Evolutionary conservation across 164 flowering plant species (phyloP).

Genomic region (Chloranthus sessilifolius): DNA sequence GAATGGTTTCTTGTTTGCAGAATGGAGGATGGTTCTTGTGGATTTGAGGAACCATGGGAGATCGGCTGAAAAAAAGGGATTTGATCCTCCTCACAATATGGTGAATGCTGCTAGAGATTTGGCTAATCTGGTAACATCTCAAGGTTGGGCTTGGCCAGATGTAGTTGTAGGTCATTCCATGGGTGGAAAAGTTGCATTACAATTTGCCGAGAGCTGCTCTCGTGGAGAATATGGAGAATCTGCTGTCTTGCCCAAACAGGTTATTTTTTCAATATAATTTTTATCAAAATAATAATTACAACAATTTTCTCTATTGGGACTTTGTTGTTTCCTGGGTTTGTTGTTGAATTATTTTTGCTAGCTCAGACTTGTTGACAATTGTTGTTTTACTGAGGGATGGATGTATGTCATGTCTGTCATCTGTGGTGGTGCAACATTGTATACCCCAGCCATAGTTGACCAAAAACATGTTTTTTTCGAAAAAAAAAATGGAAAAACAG

Average conservation of each 20-base stretch:
- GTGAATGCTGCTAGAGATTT: constrained; percentile 78
- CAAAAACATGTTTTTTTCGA: too few relatives aligned
- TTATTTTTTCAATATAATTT: constrained; percentile 22
- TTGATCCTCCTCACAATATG: constrained; percentile 76
- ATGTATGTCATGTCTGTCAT: too few relatives aligned
- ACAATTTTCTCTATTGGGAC: too few relatives aligned
- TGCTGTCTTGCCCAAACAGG: constrained; percentile 73
- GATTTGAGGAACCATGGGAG: constrained; percentile 93
- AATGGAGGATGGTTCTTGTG: constrained; percentile 84
- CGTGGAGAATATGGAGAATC: constrained; percentile 66
- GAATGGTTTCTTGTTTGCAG: constrained; percentile 1
- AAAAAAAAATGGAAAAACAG: too few relatives aligned
- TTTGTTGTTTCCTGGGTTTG: too few relatives aligned
- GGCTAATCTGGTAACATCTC: constrained; percentile 56
- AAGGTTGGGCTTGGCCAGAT: constrained; percentile 93
- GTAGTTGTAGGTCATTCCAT: constrained; percentile 91
- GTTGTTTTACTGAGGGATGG: too few relatives aligned
- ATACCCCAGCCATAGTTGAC: too few relatives aligned
- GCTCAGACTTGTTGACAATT: too few relatives aligned
- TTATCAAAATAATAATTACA: too few relatives aligned
- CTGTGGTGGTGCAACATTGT: too few relatives aligned
- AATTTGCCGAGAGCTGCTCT: constrained; percentile 63
- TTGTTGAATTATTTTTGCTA: too few relatives aligned
- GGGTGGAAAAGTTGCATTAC: constrained; percentile 93
- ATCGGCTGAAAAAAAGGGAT: constrained; percentile 56